These are phyloP conservation scores for Barnettozyma populi DNA, from an alignment of 805 yeast genomes.

Conservation along the genomic window DNA sequence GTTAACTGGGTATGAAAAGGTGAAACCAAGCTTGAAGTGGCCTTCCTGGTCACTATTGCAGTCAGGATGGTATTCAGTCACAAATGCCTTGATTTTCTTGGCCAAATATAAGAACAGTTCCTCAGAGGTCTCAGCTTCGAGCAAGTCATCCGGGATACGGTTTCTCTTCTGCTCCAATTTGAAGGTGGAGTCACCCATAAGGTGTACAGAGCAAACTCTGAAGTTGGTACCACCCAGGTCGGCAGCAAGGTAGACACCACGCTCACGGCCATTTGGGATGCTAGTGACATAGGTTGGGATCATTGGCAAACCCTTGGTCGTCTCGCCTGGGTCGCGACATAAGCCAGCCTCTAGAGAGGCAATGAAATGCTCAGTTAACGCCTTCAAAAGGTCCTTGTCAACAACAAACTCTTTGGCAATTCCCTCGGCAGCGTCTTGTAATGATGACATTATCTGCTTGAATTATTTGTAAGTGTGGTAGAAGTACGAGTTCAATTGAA, in stretches of 20 bases:
- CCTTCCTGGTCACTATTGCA: slow-evolving; percentile 18
- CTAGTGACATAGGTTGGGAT: slow-evolving; percentile 86
- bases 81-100: slow-evolving; percentile 56
- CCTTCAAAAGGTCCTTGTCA: slow-evolving; percentile 13
- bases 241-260: slow-evolving; percentile 80
- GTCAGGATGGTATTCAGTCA: slow-evolving; percentile 55
- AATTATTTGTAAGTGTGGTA: no score
- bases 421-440: slow-evolving; percentile 13
- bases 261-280: slow-evolving; percentile 81
- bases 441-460: neutral
- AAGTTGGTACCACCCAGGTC: slow-evolving; percentile 96
- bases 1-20: slow-evolving; percentile 88
- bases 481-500: no score
- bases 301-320: slow-evolving; percentile 65
- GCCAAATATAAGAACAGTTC: slow-evolving; percentile 77
- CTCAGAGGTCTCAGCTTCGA: slow-evolving; percentile 56
- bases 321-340: slow-evolving; percentile 31
- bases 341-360: slow-evolving; percentile 60
- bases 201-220: slow-evolving; percentile 82
- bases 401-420: slow-evolving; percentile 21
- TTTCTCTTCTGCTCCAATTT: slow-evolving; percentile 68
- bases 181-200: slow-evolving; percentile 78
- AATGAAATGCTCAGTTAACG: slow-evolving; percentile 44
- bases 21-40: slow-evolving; percentile 76
- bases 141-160: slow-evolving; percentile 72